Conservation (phyloP, 495 filamentous ascomycete genomes). For the Hypoxylon subgilvum region DNA sequence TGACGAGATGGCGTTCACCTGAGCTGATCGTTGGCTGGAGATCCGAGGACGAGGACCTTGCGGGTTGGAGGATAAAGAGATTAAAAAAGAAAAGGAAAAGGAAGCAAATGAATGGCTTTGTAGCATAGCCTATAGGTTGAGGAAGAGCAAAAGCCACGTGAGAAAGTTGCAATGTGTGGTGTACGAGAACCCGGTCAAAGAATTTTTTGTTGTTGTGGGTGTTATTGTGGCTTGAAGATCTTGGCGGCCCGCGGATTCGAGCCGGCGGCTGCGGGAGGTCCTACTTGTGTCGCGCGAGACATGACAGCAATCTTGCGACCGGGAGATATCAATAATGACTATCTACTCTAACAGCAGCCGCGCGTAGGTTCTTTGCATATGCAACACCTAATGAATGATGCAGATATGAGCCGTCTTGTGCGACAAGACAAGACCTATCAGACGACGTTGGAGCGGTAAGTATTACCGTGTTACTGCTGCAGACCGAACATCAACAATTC, state of each 20-base stretch:
- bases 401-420: background rate
- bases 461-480: too few species aligned
- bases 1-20: conserved; percentile 18
- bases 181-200: conserved; percentile 25
- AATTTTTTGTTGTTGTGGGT: background rate
- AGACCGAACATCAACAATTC: background rate
- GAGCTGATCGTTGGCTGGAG: conserved; percentile 6
- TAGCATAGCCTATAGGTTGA: background rate
- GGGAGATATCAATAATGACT: background rate
- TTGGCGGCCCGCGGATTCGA: conserved; percentile 28
- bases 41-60: background rate
- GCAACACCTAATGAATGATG: background rate
- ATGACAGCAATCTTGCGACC: too few species aligned
- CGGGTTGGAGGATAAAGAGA: background rate
- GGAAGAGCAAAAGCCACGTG: conserved; percentile 28
- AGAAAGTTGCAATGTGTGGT: conserved; percentile 26
- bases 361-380: conserved; percentile 21
- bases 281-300: conserved; percentile 19
- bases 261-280: conserved; percentile 4
- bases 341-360: background rate
- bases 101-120: background rate
- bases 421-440: too few species aligned
- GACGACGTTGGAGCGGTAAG: too few species aligned
- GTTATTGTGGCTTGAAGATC: conserved; percentile 27
- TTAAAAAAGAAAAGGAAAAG: conserved; percentile 1